phyloP scores from a whole-genome alignment of 108 stramenopile genomes.

The Pseudonitzschia delicatissima region DNA sequence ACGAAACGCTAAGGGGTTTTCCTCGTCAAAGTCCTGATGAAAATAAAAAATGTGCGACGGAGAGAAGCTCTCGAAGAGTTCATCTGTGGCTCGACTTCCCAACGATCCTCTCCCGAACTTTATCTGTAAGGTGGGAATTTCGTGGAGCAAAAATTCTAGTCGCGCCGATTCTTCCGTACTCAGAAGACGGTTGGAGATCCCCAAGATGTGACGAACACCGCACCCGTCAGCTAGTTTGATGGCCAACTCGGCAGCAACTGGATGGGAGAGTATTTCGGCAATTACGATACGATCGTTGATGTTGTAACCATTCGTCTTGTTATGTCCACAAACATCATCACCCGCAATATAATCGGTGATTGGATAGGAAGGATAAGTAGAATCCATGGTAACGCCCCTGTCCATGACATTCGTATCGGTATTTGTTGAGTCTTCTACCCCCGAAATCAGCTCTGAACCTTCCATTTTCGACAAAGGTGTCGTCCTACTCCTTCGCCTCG shows the following conservation, averaged over 20 bases:
- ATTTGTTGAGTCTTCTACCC: neutral
- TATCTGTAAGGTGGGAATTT: constrained; percentile 32
- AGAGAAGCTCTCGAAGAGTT: constrained; percentile 35
- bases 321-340: neutral
- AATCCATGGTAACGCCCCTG: neutral
- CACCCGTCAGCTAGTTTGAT: constrained; percentile 47
- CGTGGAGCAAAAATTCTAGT: constrained; percentile 38
- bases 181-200: constrained; percentile 9
- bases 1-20: neutral
- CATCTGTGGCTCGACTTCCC: constrained; percentile 33
- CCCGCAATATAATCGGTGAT: neutral
- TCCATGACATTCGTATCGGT: neutral
- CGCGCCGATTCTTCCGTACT: constrained; percentile 48
- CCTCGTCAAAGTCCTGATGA: constrained; percentile 31
- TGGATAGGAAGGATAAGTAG: constrained; percentile 4
- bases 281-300: constrained; percentile 33
- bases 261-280: constrained; percentile 56
- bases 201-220: constrained; percentile 46
- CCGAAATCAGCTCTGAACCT: neutral
- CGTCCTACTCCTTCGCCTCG: neutral
- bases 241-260: constrained; percentile 53
- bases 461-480: neutral
- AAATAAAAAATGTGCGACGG: constrained; percentile 32
- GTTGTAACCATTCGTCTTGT: neutral
- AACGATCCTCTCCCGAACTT: constrained; percentile 21